Evolutionary conservation across 371 early-diverging fungal species (phyloP).

Genomic region (Mucor piriformis): DNA sequence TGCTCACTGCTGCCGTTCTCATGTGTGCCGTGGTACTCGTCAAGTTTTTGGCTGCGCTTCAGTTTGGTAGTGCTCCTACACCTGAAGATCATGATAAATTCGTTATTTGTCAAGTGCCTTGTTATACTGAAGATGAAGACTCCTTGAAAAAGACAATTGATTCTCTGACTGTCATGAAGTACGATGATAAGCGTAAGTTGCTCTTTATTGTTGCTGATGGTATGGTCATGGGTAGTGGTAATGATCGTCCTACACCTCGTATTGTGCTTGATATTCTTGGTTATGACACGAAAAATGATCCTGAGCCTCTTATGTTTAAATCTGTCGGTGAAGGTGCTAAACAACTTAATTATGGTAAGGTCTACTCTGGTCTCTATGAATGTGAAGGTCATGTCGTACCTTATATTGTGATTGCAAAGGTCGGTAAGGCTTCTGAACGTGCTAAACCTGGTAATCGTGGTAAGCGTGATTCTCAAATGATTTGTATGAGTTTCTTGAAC

Average conservation of each 20-base stretch:
- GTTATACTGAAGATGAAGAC: constrained; percentile 97
- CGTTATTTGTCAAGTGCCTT: constrained; percentile 91
- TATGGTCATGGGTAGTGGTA: constrained; percentile 93
- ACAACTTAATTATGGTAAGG: constrained; percentile 93
- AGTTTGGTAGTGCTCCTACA: constrained; percentile 71
- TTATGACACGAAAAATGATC: constrained; percentile 78
- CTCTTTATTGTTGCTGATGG: constrained; percentile 89
- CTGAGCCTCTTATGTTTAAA: constrained; percentile 88
- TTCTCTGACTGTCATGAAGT: constrained; percentile 83
- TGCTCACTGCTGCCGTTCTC: constrained; percentile 75
- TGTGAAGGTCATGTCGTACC: constrained; percentile 85
- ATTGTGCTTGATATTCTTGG: constrained; percentile 94
- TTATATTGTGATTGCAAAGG: constrained; percentile 92
- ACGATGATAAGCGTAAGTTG: constrained; percentile 93
- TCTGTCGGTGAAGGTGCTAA: constrained; percentile 87
- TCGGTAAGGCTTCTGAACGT: constrained; percentile 76
- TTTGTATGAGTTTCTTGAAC: constrained; percentile 96
- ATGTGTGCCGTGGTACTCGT: constrained; percentile 79
- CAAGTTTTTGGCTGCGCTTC: constrained; percentile 91
- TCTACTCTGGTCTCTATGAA: constrained; percentile 95
- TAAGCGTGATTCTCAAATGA: constrained; percentile 98
- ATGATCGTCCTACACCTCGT: constrained; percentile 95
- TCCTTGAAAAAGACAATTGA: constrained; percentile 91
- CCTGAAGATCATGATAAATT: constrained; percentile 91
- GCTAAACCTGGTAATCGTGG: constrained; percentile 95